Percentiles rank a stretch among this genome's conserved stretches.
Conservation (phyloP, 768 basidiomycete genomes). For the Pisolithus tinctorius region DNA sequence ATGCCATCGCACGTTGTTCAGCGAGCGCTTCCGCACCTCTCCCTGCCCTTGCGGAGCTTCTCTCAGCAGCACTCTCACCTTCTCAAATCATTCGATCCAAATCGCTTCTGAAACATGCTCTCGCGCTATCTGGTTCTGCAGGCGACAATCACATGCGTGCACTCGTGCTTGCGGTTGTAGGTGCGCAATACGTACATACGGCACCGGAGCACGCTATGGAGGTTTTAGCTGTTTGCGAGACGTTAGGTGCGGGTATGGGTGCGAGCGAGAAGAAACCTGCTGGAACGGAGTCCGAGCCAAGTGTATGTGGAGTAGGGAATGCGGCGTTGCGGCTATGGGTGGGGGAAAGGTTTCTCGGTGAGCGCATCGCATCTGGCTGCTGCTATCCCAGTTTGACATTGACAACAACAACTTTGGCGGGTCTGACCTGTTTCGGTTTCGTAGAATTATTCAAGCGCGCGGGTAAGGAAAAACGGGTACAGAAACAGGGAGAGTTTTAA, state of each 20-base stretch:
- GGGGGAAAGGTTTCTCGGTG: conserved; percentile 62
- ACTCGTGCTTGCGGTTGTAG: conserved; percentile 59
- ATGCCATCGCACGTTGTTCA: conserved; percentile 21
- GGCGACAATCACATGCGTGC: conserved; percentile 73
- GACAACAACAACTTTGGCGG: neutral
- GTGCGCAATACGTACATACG: conserved; percentile 68
- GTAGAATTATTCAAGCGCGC: conserved; percentile 54
- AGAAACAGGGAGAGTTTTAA: conserved; percentile 45
- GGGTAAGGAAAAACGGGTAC: conserved; percentile 42
- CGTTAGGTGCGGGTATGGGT: conserved; percentile 66
- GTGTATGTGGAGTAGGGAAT: conserved; percentile 44
- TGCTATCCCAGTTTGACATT: too few species aligned
- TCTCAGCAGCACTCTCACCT: conserved; percentile 14
- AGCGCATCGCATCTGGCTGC: conserved; percentile 6
- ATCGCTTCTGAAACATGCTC: conserved; percentile 48
- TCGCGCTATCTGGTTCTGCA: conserved; percentile 48
- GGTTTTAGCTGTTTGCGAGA: conserved; percentile 62
- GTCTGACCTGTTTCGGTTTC: neutral
- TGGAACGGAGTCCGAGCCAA: neutral
- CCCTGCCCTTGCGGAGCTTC: conserved; percentile 9
- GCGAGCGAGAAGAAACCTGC: conserved; percentile 22
- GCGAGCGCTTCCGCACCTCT: conserved; percentile 14
- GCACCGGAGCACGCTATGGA: conserved; percentile 59
- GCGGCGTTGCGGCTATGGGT: conserved; percentile 65
- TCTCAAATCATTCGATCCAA: conserved; percentile 25